phyloP scores from a whole-genome alignment of 768 basidiomycete species.

The Boletus reticulatus region DNA sequence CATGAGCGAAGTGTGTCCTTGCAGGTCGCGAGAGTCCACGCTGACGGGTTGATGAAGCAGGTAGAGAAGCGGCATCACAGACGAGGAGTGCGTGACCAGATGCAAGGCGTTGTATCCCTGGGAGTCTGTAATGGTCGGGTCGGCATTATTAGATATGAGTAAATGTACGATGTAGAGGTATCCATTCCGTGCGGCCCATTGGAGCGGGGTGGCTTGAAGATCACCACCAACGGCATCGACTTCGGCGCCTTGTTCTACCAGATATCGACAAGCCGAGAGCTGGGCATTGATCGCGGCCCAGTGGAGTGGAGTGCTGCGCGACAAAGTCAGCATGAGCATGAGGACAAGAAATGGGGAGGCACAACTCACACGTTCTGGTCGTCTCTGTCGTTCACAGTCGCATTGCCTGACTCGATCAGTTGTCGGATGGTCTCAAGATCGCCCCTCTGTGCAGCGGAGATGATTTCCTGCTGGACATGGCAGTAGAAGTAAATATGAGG shows the following conservation, averaged over 20 bases:
- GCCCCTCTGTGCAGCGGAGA: conserved; percentile 85
- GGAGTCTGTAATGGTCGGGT: conserved; percentile 86
- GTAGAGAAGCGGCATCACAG: conserved; percentile 92
- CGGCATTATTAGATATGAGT: conserved; percentile 84
- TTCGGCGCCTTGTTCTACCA: conserved; percentile 91
- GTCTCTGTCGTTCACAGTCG: conserved; percentile 76
- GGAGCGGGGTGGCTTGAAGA: conserved; percentile 90
- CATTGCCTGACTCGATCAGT: conserved; percentile 69
- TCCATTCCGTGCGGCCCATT: conserved; percentile 98
- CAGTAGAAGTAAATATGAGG: background rate
- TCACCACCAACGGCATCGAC: conserved; percentile 95
- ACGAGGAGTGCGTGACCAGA: conserved; percentile 91
- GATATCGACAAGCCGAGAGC: conserved; percentile 78
- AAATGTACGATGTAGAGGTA: conserved; percentile 95
- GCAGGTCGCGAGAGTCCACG: conserved; percentile 85
- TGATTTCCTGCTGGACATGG: conserved; percentile 51
- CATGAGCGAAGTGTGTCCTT: conserved; percentile 95
- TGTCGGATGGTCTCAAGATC: conserved; percentile 63
- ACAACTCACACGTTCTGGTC: conserved; percentile 68
- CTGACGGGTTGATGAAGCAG: conserved; percentile 91
- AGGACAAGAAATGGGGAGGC: background rate
- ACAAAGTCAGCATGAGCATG: conserved; percentile 6
- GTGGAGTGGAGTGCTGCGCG: conserved; percentile 73
- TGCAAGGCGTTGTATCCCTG: conserved; percentile 98
- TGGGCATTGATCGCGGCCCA: conserved; percentile 99